Percentiles rank a stretch among this genome's conserved stretches.
These are phyloP conservation scores for Adansonia grandidieri DNA, from an alignment of 441 rosid species.

Conservation along the genomic window DNA sequence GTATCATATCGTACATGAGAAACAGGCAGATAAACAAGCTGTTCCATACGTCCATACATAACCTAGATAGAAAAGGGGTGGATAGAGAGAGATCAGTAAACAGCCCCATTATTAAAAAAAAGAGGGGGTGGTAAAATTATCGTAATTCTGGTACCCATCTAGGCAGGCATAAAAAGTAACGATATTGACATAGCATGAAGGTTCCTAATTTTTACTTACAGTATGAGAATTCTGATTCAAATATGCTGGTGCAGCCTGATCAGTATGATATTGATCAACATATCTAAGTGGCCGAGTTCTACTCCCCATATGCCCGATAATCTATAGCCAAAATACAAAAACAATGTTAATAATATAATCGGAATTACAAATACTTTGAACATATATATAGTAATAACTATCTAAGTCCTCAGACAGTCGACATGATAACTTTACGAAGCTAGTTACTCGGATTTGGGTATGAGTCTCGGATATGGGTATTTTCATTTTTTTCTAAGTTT, in stretches of 20 bases:
- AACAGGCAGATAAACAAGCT: too few species aligned
- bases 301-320: slow-evolving; percentile 55
- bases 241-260: slow-evolving; percentile 62
- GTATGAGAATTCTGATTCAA: slow-evolving; percentile 64
- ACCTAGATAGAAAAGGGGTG: too few species aligned
- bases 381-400: background rate
- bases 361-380: background rate
- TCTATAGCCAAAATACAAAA: slow-evolving; percentile 39
- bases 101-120: too few species aligned
- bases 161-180: background rate
- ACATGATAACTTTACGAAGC: background rate
- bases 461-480: too few species aligned
- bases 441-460: too few species aligned
- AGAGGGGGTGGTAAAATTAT: too few species aligned
- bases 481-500: background rate
- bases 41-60: too few species aligned
- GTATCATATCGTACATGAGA: too few species aligned
- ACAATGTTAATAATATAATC: slow-evolving; percentile 22
- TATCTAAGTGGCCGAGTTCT: slow-evolving; percentile 62
- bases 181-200: background rate
- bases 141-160: too few species aligned
- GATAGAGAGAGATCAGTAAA: too few species aligned
- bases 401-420: background rate
- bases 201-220: slow-evolving; percentile 36
- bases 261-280: slow-evolving; percentile 60